These are phyloP conservation scores for Adansonia rubrostipa DNA, from an alignment of 441 rosid species.

Conservation along the genomic window DNA sequence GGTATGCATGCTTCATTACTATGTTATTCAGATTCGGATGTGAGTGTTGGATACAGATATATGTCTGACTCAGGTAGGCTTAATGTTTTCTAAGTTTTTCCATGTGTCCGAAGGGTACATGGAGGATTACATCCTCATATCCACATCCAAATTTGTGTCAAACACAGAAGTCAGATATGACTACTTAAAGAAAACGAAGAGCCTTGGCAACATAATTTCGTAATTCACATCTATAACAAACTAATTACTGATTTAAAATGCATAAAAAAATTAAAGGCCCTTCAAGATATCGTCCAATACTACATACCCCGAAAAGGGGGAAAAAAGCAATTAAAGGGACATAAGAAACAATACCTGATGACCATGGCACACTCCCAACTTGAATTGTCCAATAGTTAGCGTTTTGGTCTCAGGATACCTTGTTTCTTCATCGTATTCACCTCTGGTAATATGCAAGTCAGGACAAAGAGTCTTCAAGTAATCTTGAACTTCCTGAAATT, in stretches of 20 bases:
- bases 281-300: background rate
- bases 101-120: too few relatives aligned
- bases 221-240: background rate
- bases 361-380: conserved; percentile 91
- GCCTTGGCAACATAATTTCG: background rate
- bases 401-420: conserved; percentile 85
- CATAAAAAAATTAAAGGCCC: too few relatives aligned
- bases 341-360: conserved; percentile 70
- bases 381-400: conserved; percentile 91
- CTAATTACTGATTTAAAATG: conserved; percentile 3
- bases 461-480: conserved; percentile 90
- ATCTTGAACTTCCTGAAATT: conserved; percentile 85
- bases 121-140: too few relatives aligned
- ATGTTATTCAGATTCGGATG: too few relatives aligned
- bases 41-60: too few relatives aligned
- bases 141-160: too few relatives aligned
- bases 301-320: background rate
- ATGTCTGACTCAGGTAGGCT: too few relatives aligned
- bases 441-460: conserved; percentile 85
- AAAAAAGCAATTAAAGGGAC: background rate
- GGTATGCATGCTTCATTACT: background rate
- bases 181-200: too few relatives aligned
- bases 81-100: too few relatives aligned
- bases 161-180: too few relatives aligned
- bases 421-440: conserved; percentile 88